These are phyloP conservation scores for Fallopia convolvulus DNA, from an alignment of 148 eudicot genomes.

Conservation along the genomic window DNA sequence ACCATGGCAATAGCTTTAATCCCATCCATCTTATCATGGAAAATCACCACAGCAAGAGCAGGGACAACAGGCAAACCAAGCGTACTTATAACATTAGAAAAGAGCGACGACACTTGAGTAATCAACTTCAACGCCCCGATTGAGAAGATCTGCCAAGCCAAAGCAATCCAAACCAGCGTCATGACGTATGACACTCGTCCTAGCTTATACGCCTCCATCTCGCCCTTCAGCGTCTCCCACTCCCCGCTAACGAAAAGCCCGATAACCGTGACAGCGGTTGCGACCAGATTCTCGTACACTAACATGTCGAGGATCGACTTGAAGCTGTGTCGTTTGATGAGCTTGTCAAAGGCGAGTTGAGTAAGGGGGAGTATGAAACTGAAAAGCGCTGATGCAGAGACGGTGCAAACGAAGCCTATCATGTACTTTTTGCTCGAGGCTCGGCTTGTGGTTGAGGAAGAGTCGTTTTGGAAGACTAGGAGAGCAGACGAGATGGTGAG, in stretches of 20 bases:
- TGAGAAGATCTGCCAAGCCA: constrained; percentile 39
- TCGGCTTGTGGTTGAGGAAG: constrained; percentile 15
- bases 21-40: constrained; percentile 48
- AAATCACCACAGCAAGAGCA: constrained; percentile 44
- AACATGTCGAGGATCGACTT: constrained; percentile 27
- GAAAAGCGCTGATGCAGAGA: constrained; percentile 49
- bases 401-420: constrained; percentile 40
- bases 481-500: constrained; percentile 51
- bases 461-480: constrained; percentile 31
- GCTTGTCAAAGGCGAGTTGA: constrained; percentile 32
- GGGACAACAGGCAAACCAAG: constrained; percentile 52
- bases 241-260: constrained; percentile 60
- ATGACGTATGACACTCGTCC: constrained; percentile 46
- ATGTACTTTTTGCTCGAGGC: constrained; percentile 21
- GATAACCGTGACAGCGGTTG: constrained; percentile 21
- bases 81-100: constrained; percentile 53
- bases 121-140: constrained; percentile 46
- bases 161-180: constrained; percentile 45
- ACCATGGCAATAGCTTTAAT: constrained; percentile 44
- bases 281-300: constrained; percentile 25
- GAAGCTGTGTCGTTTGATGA: constrained; percentile 21
- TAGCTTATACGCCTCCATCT: constrained; percentile 33
- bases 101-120: constrained; percentile 49
- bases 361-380: constrained; percentile 30
- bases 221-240: constrained; percentile 31